phyloP scores from a whole-genome alignment of 2,329 filamentous ascomycete genomes.

The Fusarium sp. region DNA sequence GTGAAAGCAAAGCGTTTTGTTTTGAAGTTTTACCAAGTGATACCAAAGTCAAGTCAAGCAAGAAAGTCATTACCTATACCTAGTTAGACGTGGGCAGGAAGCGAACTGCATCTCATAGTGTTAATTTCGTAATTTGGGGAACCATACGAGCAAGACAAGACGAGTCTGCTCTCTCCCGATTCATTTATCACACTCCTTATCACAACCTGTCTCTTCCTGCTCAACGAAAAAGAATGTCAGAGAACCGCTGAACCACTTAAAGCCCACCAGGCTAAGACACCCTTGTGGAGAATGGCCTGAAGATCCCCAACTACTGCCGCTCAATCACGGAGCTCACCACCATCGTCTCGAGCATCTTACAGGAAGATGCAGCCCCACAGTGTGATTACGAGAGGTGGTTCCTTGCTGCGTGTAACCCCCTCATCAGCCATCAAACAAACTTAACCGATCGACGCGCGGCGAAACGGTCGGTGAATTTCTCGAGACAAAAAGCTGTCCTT shows the following conservation, averaged over 20 bases:
- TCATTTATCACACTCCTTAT: not conserved
- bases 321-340: slow-evolving; percentile 26
- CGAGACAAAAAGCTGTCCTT: slow-evolving; percentile 9
- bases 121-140: slow-evolving; percentile 25
- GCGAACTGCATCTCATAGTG: slow-evolving; percentile 39
- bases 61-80: not conserved
- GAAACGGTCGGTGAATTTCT: slow-evolving; percentile 12
- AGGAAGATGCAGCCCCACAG: slow-evolving; percentile 24
- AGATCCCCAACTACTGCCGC: slow-evolving; percentile 26
- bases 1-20: slow-evolving; percentile 5
- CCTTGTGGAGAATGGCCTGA: slow-evolving; percentile 31
- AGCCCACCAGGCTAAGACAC: slow-evolving; percentile 19
- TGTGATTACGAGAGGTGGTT: slow-evolving; percentile 27
- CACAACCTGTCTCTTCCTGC: not conserved
- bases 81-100: slow-evolving; percentile 38
- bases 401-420: not conserved
- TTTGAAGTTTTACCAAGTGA: slow-evolving; percentile 16
- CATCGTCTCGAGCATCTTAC: slow-evolving; percentile 12
- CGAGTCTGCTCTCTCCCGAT: not conserved
- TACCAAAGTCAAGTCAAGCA: slow-evolving; percentile 28
- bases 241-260: slow-evolving; percentile 33
- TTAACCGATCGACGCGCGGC: slow-evolving; percentile 21
- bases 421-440: slow-evolving; percentile 5
- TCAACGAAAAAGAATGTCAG: slow-evolving; percentile 9
- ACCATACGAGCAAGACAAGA: not conserved